These are phyloP conservation scores for Crithidia thermophila DNA, from an alignment of 208 protist species.

Conservation along the genomic window DNA sequence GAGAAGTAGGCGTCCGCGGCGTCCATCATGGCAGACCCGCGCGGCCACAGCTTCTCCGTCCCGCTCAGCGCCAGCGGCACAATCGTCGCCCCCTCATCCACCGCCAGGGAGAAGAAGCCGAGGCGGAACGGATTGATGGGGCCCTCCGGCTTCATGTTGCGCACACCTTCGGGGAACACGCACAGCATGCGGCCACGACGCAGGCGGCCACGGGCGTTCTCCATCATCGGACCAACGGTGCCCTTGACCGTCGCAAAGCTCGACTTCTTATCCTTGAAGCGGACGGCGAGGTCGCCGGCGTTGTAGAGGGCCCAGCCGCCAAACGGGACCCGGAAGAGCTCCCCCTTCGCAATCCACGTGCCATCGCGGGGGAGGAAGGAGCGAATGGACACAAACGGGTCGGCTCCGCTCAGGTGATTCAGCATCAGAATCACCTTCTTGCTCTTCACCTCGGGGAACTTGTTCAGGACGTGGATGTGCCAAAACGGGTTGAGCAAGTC, in stretches of 20 bases:
- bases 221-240: slow-evolving; percentile 81
- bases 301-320: slow-evolving; percentile 85
- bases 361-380: slow-evolving; percentile 75
- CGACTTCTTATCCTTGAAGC: slow-evolving; percentile 73
- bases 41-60: slow-evolving; percentile 78
- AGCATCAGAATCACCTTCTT: slow-evolving; percentile 85
- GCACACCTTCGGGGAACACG: slow-evolving; percentile 85
- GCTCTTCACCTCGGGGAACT: slow-evolving; percentile 60
- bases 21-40: slow-evolving; percentile 53
- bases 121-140: slow-evolving; percentile 72
- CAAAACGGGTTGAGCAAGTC: slow-evolving; percentile 86
- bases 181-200: slow-evolving; percentile 79
- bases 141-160: slow-evolving; percentile 71
- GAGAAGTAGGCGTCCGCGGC: slow-evolving; percentile 63
- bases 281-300: slow-evolving; percentile 72
- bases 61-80: slow-evolving; percentile 83
- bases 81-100: slow-evolving; percentile 80
- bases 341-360: slow-evolving; percentile 82
- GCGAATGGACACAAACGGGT: slow-evolving; percentile 78
- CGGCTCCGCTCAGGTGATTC: slow-evolving; percentile 83
- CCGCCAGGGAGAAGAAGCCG: slow-evolving; percentile 81
- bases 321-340: slow-evolving; percentile 83
- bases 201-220: slow-evolving; percentile 63
- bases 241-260: slow-evolving; percentile 84
- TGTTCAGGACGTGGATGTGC: slow-evolving; percentile 64